phyloP scores from a whole-genome alignment of 2,329 filamentous ascomycete genomes.

The Aspergillus brasiliensis region DNA sequence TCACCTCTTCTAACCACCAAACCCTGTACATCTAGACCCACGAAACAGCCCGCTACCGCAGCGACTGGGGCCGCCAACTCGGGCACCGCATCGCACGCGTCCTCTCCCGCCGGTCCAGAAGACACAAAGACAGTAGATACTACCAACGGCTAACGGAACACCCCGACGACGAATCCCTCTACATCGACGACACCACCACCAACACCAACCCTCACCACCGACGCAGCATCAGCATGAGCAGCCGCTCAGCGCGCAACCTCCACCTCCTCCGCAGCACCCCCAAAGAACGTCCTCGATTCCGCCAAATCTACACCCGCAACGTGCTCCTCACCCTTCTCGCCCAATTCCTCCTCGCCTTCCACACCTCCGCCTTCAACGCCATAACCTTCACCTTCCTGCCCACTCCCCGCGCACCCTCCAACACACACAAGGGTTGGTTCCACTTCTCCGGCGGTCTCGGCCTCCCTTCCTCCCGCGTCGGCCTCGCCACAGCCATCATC shows the following conservation, averaged over 20 bases:
- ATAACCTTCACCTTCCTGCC: conserved; percentile 78
- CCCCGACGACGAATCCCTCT: conserved; percentile 33
- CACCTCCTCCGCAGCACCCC: no score
- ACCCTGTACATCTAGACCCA: conserved; percentile 40
- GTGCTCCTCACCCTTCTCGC: conserved; percentile 61
- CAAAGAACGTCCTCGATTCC: conserved; percentile 49
- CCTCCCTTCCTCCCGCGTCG: conserved; percentile 70
- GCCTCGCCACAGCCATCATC: conserved; percentile 75
- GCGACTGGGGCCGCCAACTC: conserved; percentile 45
- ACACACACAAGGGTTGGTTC: conserved; percentile 43
- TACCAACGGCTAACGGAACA: conserved; percentile 40
- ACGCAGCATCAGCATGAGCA: no score
- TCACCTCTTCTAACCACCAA: no score
- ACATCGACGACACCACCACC: conserved; percentile 32
- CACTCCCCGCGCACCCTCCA: conserved; percentile 62
- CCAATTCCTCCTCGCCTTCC: conserved; percentile 71
- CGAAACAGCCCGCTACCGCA: conserved; percentile 39
- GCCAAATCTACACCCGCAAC: conserved; percentile 56
- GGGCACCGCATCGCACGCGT: conserved; percentile 38
- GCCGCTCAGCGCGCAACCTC: conserved; percentile 31
- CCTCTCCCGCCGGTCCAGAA: conserved; percentile 26
- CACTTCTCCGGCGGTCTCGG: conserved; percentile 74
- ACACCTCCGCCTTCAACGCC: conserved; percentile 74
- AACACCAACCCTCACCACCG: conserved; percentile 29
- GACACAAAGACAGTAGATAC: conserved; percentile 9